These are phyloP conservation scores for Metrosideros polymorpha DNA, from an alignment of 441 rosid species.

Conservation along the genomic window DNA sequence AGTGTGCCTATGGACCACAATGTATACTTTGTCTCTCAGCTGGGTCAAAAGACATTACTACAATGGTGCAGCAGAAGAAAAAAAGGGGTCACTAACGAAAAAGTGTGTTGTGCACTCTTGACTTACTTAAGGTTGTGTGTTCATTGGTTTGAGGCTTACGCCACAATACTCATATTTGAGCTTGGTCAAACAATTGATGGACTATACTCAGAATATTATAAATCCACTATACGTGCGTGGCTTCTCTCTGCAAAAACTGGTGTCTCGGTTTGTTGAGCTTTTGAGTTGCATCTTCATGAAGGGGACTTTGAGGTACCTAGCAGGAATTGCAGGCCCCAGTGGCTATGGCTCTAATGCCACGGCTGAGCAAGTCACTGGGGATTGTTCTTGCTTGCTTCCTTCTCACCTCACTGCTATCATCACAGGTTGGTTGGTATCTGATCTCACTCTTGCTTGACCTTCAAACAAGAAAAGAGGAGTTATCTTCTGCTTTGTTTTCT, in stretches of 20 bases:
- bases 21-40: neutral
- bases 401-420: slow-evolving; percentile 61
- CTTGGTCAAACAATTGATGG: slow-evolving; percentile 1
- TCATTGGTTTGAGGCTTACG: neutral
- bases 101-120: neutral
- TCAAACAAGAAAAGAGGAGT: neutral
- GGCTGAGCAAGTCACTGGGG: slow-evolving; percentile 65
- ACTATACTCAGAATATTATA: slow-evolving; percentile 6
- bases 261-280: slow-evolving; percentile 13
- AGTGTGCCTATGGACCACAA: neutral
- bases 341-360: slow-evolving; percentile 92
- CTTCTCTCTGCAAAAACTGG: slow-evolving; percentile 4
- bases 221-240: slow-evolving; percentile 7
- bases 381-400: slow-evolving; percentile 10
- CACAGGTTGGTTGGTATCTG: slow-evolving; percentile 50
- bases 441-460: neutral
- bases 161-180: neutral
- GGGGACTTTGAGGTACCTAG: slow-evolving; percentile 61
- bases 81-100: neutral
- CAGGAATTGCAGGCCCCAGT: slow-evolving; percentile 85
- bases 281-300: slow-evolving; percentile 37
- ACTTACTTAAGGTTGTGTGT: slow-evolving; percentile 2
- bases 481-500: neutral
- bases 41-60: neutral
- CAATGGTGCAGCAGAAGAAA: neutral